phyloP scores from a whole-genome alignment of 306 rosid genomes.

The Sphenostylis stenocarpa region DNA sequence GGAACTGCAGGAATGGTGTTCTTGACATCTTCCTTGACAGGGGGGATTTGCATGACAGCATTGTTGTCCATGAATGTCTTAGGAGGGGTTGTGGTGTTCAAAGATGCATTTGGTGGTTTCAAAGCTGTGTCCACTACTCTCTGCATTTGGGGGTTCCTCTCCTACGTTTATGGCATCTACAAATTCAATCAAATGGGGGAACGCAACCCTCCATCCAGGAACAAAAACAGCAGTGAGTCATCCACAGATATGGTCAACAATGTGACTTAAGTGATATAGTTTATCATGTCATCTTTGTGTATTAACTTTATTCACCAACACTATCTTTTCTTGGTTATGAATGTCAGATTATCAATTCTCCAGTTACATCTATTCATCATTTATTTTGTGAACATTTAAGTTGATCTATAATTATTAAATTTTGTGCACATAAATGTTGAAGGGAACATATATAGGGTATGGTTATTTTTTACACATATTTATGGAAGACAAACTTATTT shows the following conservation, averaged over 20 bases:
- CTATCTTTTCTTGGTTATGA: not conserved
- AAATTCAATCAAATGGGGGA: constrained; percentile 15
- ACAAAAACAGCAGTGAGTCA: not conserved
- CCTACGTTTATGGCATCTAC: constrained; percentile 68
- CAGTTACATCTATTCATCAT: not conserved
- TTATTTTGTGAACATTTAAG: too few relatives aligned
- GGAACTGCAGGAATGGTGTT: constrained; percentile 83
- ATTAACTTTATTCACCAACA: not conserved
- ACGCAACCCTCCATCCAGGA: not conserved
- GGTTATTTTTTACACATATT: too few relatives aligned
- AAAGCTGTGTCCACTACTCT: constrained; percentile 59
- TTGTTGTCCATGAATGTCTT: constrained; percentile 66
- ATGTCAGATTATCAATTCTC: not conserved
- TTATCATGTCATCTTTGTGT: not conserved
- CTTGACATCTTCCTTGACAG: constrained; percentile 65
- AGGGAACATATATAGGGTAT: too few relatives aligned
- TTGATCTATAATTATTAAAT: not conserved
- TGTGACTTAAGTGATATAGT: not conserved
- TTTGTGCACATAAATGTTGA: too few relatives aligned
- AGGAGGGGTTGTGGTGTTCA: constrained; percentile 64
- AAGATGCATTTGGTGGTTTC: constrained; percentile 54
- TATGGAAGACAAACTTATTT: not conserved
- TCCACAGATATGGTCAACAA: constrained; percentile 32
- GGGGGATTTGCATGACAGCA: constrained; percentile 76
- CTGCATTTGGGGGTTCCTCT: constrained; percentile 67